A percentile compares a stretch with the other conserved stretches of the same genome.
Conservation (phyloP, 164 flowering plant species). For the Liquidambar formosana region DNA sequence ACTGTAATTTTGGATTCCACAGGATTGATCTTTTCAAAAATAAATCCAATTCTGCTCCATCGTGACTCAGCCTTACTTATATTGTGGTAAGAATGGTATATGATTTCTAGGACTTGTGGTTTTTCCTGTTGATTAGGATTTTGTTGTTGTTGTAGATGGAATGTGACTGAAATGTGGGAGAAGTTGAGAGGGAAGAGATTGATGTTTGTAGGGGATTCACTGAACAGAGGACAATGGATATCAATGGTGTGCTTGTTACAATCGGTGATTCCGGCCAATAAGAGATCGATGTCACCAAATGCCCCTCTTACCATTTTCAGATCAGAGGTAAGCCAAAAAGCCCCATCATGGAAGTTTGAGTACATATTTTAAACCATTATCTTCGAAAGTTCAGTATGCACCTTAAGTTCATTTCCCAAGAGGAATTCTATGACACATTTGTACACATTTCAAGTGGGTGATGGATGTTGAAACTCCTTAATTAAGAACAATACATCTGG, state of each 20-base stretch:
- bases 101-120: background rate
- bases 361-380: too few species aligned
- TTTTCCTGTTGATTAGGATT: background rate
- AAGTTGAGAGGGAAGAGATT: constrained; percentile 91
- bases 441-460: too few species aligned
- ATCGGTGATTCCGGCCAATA: constrained; percentile 68
- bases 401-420: too few species aligned
- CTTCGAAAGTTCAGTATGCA: too few species aligned
- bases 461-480: too few species aligned
- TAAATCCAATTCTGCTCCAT: background rate
- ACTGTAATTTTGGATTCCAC: background rate
- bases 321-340: constrained; percentile 68
- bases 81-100: background rate
- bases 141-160: constrained; percentile 55
- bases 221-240: constrained; percentile 97
- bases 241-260: constrained; percentile 91
- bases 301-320: constrained; percentile 82
- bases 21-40: background rate
- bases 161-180: constrained; percentile 82
- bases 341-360: background rate
- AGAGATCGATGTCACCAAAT: constrained; percentile 79
- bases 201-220: constrained; percentile 98
- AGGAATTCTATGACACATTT: too few species aligned
- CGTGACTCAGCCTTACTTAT: background rate
- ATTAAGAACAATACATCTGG: too few species aligned